Conservation (phyloP, 148 eudicot species). For the Mesembryanthemum crystallinum region DNA sequence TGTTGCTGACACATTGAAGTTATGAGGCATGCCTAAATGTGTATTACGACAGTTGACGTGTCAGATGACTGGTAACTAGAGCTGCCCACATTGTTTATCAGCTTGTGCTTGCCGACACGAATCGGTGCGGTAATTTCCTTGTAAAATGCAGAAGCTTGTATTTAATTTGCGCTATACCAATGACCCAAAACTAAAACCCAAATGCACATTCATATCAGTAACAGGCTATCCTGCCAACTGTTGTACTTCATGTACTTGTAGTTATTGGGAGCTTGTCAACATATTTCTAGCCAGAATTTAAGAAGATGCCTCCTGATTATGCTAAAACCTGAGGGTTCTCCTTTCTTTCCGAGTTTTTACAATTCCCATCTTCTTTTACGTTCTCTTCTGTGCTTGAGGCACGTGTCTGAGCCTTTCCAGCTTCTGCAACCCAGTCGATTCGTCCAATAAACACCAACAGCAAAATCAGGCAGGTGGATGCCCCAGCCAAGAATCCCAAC, state of each 20-base stretch:
- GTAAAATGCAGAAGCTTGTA: no score
- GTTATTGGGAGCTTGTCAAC: no score
- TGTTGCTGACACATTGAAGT: background rate
- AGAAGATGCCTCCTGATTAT: background rate
- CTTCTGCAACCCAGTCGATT: conserved; percentile 66
- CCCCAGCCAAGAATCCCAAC: conserved; percentile 67
- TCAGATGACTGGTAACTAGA: background rate
- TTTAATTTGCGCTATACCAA: no score
- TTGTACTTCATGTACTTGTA: no score
- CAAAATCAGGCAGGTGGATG: conserved; percentile 45
- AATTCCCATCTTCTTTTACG: background rate
- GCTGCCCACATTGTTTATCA: background rate
- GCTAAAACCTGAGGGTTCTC: background rate
- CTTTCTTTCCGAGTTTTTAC: background rate
- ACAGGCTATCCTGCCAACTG: no score
- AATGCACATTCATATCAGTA: no score
- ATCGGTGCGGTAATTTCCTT: no score
- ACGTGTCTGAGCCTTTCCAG: conserved; percentile 55
- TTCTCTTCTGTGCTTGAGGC: conserved; percentile 21
- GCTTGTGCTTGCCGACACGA: background rate
- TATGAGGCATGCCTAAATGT: background rate
- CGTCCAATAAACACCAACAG: conserved; percentile 56
- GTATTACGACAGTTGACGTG: background rate
- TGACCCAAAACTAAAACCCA: no score
- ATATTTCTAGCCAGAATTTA: background rate